A percentile compares a stretch with the other conserved stretches of the same genome.
phyloP scores from a whole-genome alignment of 192 early-diverging fungal genomes.

The Funneliformis mosseae region DNA sequence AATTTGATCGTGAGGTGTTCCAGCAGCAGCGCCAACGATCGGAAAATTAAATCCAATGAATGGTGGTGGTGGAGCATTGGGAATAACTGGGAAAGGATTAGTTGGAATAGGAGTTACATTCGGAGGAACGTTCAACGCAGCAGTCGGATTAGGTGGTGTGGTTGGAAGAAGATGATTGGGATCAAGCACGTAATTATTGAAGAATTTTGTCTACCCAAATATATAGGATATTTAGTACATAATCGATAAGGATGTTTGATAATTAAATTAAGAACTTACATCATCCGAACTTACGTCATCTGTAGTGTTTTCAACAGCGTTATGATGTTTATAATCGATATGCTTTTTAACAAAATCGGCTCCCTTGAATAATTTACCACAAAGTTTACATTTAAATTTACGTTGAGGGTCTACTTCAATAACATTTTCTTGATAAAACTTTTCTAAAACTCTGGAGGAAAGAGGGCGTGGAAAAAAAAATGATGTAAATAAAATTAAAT shows the following conservation, averaged over 20 bases:
- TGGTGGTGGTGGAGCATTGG: constrained; percentile 41
- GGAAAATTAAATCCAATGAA: constrained; percentile 41
- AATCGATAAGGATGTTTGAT: background rate
- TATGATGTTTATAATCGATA: constrained; percentile 86
- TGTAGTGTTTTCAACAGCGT: constrained; percentile 62
- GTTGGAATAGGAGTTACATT: constrained; percentile 33
- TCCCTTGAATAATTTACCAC: constrained; percentile 94
- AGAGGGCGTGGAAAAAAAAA: background rate
- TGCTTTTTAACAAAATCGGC: constrained; percentile 95
- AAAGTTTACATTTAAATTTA: constrained; percentile 87
- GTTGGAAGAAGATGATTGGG: constrained; percentile 71
- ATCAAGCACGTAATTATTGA: constrained; percentile 90
- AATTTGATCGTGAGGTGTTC: constrained; percentile 59
- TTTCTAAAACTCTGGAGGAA: background rate
- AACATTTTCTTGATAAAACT: constrained; percentile 35
- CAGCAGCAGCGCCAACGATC: constrained; percentile 45
- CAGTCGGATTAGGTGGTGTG: constrained; percentile 43
- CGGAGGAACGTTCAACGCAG: constrained; percentile 35
- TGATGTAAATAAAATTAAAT: background rate
- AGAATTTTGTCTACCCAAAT: constrained; percentile 57
- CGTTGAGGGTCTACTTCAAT: constrained; percentile 73
- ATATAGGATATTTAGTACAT: background rate
- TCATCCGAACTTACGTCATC: constrained; percentile 50
- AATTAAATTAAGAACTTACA: background rate
- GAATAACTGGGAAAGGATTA: constrained; percentile 34